Evolutionary conservation across 2,329 filamentous ascomycete species (phyloP), one percentile per base, ranked within the genome.

Genomic region (Botrytis sinoallii): DNA sequence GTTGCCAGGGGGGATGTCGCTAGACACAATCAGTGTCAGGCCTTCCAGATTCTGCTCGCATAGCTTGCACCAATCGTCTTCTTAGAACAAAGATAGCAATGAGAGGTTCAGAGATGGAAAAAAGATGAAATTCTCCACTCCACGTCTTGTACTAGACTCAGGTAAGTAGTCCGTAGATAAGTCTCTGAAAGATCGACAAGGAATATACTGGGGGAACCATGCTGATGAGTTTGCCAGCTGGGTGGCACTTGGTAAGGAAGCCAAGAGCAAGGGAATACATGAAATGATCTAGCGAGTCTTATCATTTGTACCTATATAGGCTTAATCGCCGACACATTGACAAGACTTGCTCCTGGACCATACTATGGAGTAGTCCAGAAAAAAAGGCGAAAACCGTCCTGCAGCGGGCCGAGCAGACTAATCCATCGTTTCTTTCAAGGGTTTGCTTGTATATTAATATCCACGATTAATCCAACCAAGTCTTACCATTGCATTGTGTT

Each of bases 361-460:
- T 9, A 38, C 20, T 61, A 44, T n/a, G 38, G 59, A 52, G 35
- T 38, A 61, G 59, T 8, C 71, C 52, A 44, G 64, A 38, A 59
- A 59, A 66, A 71, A 59, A 72, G 73, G 73, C 71, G 67, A 73
- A 74, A 77, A 74, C 74, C 76, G 74, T 78, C 76, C 77, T 79
- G 78, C 78, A 79, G 76, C 78, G 78, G 78, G 74, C 78, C 78
- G 78, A 78, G 73, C 75, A 74, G 73, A 59, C 75, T 78, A 74
- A 68, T 70, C 52, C 67, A 71, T 57, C 42, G 29, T 59, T 71
- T 63, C 48, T 42, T 66, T 7, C 25, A 48, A 63, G 57, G 57
- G 35, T 20, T 42, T 67, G 25, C 61, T 67, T 67, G 66, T 69
- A 42, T 69, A 42, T 68, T 42, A 55, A 68, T 9, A 55, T 57